These are phyloP conservation scores for Hymenoscyphus linearis DNA, from an alignment of 2,329 filamentous ascomycete species.

Conservation along the genomic window DNA sequence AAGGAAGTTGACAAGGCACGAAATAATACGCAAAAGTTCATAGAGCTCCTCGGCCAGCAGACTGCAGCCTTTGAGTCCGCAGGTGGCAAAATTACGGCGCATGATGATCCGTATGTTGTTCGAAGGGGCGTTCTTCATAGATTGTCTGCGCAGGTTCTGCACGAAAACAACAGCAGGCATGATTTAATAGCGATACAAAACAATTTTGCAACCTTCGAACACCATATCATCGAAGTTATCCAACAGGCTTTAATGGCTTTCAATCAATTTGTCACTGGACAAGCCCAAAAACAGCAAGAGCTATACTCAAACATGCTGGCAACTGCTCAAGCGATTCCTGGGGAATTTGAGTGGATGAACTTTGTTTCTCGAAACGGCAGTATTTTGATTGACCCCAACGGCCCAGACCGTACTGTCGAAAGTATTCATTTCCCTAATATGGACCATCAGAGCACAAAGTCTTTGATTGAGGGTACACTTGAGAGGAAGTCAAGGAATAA, in stretches of 20 bases:
- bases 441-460: slow-evolving; percentile 70
- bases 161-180: slow-evolving; percentile 94
- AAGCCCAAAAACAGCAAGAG: slow-evolving; percentile 73
- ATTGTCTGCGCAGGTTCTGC: slow-evolving; percentile 82
- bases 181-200: slow-evolving; percentile 89
- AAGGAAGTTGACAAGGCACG: slow-evolving; percentile 92
- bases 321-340: slow-evolving; percentile 69
- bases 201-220: slow-evolving; percentile 82
- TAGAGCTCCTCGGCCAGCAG: slow-evolving; percentile 86
- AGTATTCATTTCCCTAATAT: slow-evolving; percentile 84
- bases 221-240: slow-evolving; percentile 74
- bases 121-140: slow-evolving; percentile 76
- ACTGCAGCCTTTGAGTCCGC: slow-evolving; percentile 73
- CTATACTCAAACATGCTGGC: slow-evolving; percentile 81
- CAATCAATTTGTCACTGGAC: slow-evolving; percentile 71
- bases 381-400: slow-evolving; percentile 71
- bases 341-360: slow-evolving; percentile 86
- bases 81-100: slow-evolving; percentile 63
- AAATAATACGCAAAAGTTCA: slow-evolving; percentile 84
- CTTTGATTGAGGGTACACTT: slow-evolving; percentile 80
- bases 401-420: slow-evolving; percentile 67
- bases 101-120: slow-evolving; percentile 84
- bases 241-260: slow-evolving; percentile 81
- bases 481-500: slow-evolving; percentile 90
- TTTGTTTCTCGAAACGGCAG: slow-evolving; percentile 69